Conservation (phyloP, 2,329 filamentous ascomycete genomes). For the Furcasterigmium sp. region DNA sequence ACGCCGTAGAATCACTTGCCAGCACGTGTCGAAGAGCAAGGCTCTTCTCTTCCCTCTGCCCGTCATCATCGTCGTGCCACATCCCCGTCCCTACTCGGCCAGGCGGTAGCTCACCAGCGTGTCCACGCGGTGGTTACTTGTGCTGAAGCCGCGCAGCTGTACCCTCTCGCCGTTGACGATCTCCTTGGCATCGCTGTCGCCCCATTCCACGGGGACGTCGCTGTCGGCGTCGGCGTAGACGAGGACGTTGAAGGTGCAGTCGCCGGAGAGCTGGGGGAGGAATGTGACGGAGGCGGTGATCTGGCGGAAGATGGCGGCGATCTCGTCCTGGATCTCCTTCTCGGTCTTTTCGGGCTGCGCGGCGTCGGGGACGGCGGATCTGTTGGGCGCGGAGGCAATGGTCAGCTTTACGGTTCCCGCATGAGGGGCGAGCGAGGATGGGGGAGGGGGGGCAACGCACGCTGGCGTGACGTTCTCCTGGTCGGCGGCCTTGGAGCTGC, state of each 20-base stretch:
- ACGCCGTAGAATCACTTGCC: no score
- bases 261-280: slow-evolving; percentile 83
- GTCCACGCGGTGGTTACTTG: slow-evolving; percentile 87
- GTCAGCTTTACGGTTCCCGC: slow-evolving; percentile 7
- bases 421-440: background rate
- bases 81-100: slow-evolving; percentile 15
- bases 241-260: slow-evolving; percentile 97
- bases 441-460: slow-evolving; percentile 28
- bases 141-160: slow-evolving; percentile 92
- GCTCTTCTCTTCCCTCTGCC: no score
- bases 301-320: slow-evolving; percentile 94
- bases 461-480: slow-evolving; percentile 64
- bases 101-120: slow-evolving; percentile 90
- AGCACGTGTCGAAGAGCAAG: no score
- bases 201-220: slow-evolving; percentile 97
- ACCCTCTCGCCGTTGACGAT: slow-evolving; percentile 93
- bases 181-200: slow-evolving; percentile 96
- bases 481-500: slow-evolving; percentile 46
- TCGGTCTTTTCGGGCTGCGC: slow-evolving; percentile 73
- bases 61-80: no score
- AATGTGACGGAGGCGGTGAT: slow-evolving; percentile 98
- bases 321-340: slow-evolving; percentile 88
- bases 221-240: slow-evolving; percentile 97
- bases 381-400: background rate
- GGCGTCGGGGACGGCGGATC: slow-evolving; percentile 12